Evolutionary conservation across 202 grass and related monocot genomes (phyloP), one percentile per base, ranked within the genome.

Genomic region (Musa balbisiana): DNA sequence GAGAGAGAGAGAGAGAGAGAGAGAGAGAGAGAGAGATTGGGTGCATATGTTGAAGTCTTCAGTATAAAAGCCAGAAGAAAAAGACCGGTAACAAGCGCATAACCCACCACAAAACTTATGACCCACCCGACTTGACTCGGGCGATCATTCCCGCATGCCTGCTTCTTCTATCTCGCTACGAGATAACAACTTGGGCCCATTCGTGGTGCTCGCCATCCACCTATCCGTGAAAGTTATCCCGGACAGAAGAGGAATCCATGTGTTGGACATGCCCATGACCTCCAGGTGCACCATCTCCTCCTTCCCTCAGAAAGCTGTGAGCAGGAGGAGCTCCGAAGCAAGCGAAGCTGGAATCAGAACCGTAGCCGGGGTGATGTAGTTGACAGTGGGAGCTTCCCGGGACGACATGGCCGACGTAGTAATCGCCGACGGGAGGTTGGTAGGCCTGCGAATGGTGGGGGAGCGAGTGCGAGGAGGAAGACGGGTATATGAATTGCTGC

Each of bases 351-450:
- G 84, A 76, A 26, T 52, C 17, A 25, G 65, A 20, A 10, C 84
- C 52, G 63, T 74, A 82, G 50, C 52, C 76, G 23, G 75, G 71
- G 55, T 90, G 84, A 24, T 74, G 67, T n/a, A 21, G 51, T 75
- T 83, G 90, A 58, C 80, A 64, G 62, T 91, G 77, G 1, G 84
- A 49, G 26, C 83, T 66, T 33, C 85, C 72, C 29, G 75, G 56
- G 73, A 90, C 74, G 8, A 85, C 90, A 83, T 92, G 92, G 49
- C 92, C 92, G 71, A 92, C 82, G 60, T 94, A 88, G 64, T 87
- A 94, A 69, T 99, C 89, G 25, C 78, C 75, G 9, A 79, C 79
- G 0, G 87, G 43, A 14, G 85, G 80, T 5, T 88, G 78, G 80
- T 87, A 87, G 64, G 83, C 33, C 33, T 43, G 33, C 33, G 33